Base-by-base conservation (phyloP, 805 yeast genomes). In the Barnettozyma siamensis region DNA sequence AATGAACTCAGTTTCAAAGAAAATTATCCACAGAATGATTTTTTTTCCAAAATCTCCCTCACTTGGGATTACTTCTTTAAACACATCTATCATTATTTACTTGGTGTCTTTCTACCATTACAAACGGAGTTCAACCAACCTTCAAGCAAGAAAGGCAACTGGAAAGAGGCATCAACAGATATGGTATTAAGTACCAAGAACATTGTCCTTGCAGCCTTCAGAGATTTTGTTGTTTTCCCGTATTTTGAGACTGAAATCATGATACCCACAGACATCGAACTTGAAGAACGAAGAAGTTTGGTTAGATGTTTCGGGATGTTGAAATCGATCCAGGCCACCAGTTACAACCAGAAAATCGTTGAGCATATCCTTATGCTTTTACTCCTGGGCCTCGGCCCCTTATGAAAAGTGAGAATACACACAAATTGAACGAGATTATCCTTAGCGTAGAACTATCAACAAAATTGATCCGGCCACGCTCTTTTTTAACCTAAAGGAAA, bases 261-360 rank as follows among this genome's bases (percentile, higher is more conserved):
- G 24, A 55, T 67, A 12, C 58, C 55, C 2, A 41, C 56, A 29
- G 57, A 55, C 29, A 61, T 63, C 33, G 65, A 58, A 21, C 41
- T 40, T 6, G 30, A 30, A 4, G 69, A 61, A 18, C 66, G 69
- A 21, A 54, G 67, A 21, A 57, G 67, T 2, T 55, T 83, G 24
- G 58, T 79, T 10, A 86, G 80, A 51, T 83, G 91, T 51, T 72
- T 81, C 47, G 78, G 83, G 7, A 64, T 77, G 23, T 55, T 83
- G 24, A 69, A 72, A 17, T 66, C 77, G 1, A 68, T 78, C 3
- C 73, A 72, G 34, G 69, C 80, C 0, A 65, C 62, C 7, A 82
- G 78, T 50, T 72, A 72, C 18, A 71, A 73, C 42, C 88, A 81
- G 51, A 65, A 63, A 31, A 65, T 72, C n/a, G 65, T 82, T n/a